Conservation (phyloP, 257 asterid species). For the Dorcoceras hygrometricum region DNA sequence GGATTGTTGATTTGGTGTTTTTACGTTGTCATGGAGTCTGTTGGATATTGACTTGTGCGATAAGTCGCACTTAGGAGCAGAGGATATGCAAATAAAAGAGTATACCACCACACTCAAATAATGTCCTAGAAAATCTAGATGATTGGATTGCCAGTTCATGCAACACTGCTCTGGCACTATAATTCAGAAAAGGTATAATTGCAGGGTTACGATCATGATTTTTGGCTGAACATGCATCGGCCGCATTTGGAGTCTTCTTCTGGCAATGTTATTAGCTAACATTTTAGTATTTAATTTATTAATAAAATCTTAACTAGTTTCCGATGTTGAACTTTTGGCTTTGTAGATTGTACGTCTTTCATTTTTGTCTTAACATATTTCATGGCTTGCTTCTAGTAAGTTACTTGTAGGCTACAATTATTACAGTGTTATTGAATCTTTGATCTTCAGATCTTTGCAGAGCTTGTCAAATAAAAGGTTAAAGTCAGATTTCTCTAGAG, state of each 20-base stretch:
- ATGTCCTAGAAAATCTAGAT: neutral
- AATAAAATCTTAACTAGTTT: too few species aligned
- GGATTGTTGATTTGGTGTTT: neutral
- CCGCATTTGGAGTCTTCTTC: neutral
- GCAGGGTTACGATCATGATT: neutral
- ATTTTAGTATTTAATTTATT: too few species aligned
- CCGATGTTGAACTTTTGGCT: neutral
- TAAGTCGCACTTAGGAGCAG: neutral
- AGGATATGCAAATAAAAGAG: neutral
- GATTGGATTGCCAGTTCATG: neutral
- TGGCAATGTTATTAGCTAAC: neutral
- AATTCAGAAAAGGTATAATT: neutral
- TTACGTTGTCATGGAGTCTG: neutral
- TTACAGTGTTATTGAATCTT: conserved; percentile 11
- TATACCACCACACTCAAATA: neutral
- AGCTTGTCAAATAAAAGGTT: conserved; percentile 63
- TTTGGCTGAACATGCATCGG: neutral
- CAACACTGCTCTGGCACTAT: neutral
- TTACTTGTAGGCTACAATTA: conserved; percentile 1
- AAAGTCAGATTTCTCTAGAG: conserved; percentile 60
- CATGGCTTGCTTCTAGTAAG: conserved; percentile 6
- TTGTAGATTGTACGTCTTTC: neutral
- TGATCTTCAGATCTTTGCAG: conserved; percentile 59
- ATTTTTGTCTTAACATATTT: neutral
- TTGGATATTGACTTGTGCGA: neutral